Percentiles rank a stretch among this genome's conserved stretches.
Conservation (phyloP, 1,139 yeast genomes). For the Kurtzmaniella quercitrusa region DNA sequence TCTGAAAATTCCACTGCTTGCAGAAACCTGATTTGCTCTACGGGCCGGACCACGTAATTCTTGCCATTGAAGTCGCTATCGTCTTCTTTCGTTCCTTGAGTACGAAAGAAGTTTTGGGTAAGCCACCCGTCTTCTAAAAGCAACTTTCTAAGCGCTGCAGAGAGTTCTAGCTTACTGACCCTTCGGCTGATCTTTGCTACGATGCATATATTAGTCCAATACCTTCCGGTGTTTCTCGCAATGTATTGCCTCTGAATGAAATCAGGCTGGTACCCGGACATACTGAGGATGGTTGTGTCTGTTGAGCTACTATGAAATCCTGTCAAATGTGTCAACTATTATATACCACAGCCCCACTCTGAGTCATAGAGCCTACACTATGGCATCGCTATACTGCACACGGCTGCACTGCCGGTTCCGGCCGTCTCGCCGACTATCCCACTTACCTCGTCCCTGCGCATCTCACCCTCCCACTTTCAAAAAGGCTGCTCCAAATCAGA, state of each 20-base stretch:
- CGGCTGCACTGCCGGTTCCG: too few species aligned
- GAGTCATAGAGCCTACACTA: too few species aligned
- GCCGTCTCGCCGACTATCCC: too few species aligned
- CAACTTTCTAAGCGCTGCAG: slow-evolving; percentile 21
- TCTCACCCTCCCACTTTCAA: neutral
- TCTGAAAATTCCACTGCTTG: slow-evolving; percentile 19
- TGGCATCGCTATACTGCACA: too few species aligned
- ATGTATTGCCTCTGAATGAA: slow-evolving; percentile 24
- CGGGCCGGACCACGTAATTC: slow-evolving; percentile 18
- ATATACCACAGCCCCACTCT: too few species aligned
- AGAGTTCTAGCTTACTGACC: slow-evolving; percentile 15
- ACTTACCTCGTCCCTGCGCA: too few species aligned
- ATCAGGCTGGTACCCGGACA: slow-evolving; percentile 3
- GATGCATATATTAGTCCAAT: slow-evolving; percentile 26
- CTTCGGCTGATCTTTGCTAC: slow-evolving; percentile 19
- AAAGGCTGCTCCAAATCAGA: neutral
- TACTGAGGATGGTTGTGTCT: neutral
- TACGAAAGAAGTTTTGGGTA: slow-evolving; percentile 17
- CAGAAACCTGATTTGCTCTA: slow-evolving; percentile 18
- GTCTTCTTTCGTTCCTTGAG: slow-evolving; percentile 6
- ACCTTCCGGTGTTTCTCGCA: slow-evolving; percentile 18
- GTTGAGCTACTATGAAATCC: too few species aligned
- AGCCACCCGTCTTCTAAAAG: slow-evolving; percentile 20
- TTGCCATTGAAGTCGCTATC: slow-evolving; percentile 12
- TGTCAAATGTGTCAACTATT: too few species aligned